Conservation (phyloP, 2,329 filamentous ascomycete genomes). For the Talaromyces sp. region DNA sequence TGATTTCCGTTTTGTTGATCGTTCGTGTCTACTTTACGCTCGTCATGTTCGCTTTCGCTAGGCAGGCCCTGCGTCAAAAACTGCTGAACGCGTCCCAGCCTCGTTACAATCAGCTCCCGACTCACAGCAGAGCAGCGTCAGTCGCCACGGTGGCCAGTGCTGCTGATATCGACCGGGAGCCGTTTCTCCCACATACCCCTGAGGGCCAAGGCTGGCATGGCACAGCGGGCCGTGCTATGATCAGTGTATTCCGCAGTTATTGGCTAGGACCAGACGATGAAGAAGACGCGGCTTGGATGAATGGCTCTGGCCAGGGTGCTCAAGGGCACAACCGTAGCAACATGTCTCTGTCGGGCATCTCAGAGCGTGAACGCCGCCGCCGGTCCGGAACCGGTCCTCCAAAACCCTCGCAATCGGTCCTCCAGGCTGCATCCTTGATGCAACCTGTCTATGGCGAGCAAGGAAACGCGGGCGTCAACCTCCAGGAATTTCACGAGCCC, state of each 20-base stretch:
- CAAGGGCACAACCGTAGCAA: slow-evolving; percentile 48
- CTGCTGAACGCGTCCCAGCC: slow-evolving; percentile 47
- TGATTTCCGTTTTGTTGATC: slow-evolving; percentile 68
- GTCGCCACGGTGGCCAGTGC: slow-evolving; percentile 45
- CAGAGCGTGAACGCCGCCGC: slow-evolving; percentile 55
- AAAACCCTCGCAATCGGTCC: slow-evolving; percentile 30
- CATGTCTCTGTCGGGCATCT: slow-evolving; percentile 37
- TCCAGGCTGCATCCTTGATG: slow-evolving; percentile 29
- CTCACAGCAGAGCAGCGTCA: slow-evolving; percentile 38
- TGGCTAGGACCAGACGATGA: slow-evolving; percentile 63
- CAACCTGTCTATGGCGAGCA: slow-evolving; percentile 24
- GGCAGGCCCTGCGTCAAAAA: slow-evolving; percentile 67
- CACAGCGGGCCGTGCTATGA: slow-evolving; percentile 70
- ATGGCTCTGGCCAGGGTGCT: slow-evolving; percentile 54
- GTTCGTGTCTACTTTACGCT: slow-evolving; percentile 78
- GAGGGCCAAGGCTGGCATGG: slow-evolving; percentile 76
- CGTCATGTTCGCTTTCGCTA: slow-evolving; percentile 76
- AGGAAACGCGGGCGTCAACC: slow-evolving; percentile 25
- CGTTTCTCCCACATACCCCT: slow-evolving; percentile 64
- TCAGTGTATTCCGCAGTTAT: slow-evolving; percentile 66
- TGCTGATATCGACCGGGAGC: slow-evolving; percentile 50
- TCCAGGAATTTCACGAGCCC: slow-evolving; percentile 30
- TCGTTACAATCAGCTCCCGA: slow-evolving; percentile 33
- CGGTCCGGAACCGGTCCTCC: slow-evolving; percentile 56
- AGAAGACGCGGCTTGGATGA: slow-evolving; percentile 61